Evolutionary conservation across 139 green algal genomes (phyloP), one percentile per base, ranked within the genome.

Genomic region (Micromonas pusilla): DNA sequence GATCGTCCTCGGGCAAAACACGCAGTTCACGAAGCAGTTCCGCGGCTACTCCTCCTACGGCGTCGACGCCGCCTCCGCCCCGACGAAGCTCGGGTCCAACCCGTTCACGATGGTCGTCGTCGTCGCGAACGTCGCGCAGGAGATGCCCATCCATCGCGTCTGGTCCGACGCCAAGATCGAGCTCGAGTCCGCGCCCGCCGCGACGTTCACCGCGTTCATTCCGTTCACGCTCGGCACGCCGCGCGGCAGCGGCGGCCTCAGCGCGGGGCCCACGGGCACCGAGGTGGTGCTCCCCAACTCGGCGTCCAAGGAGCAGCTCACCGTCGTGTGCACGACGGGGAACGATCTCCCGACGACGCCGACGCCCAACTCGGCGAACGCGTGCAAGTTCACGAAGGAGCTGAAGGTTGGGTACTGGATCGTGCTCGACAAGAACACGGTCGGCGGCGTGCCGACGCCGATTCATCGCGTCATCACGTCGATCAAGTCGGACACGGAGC

Each of bases 371-470:
- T 20, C 13, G 34, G 32, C 37, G 21, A 3, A n/a, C 33, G 53
- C n/a, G n/a, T 70, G 53, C 53, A 70, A 78, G 73, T 79, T 79
- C 62, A 72, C 73, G n/a, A 79, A 79, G 73, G 73, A 79, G 73
- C 73, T 79, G 4, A 79, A 79, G 54, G 32, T 60, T 39, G 73
- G 73, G 28, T 79, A 79, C 62, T 68, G 60, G 57, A 32, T 80
- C 63, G 63, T 80, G 26, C 30, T 73, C 23, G 65, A 80, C 75
- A 25, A 33, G 16, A n/a, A n/a, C n/a, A n/a, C n/a, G n/a, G n/a
- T n/a, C n/a, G n/a, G n/a, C n/a, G n/a, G n/a, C n/a, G n/a, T n/a
- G 25, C 32, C 25, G 13, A 38, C n/a, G 39, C 72, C 20, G 30
- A 26, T 34, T 16, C 25, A 74, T n/a, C 63, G 75, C 63, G 67